Evolutionary conservation across 352 stramenopile genomes (phyloP), one percentile per base, ranked within the genome.

Genomic region (Hyaloperonospora arabidopsidis): DNA sequence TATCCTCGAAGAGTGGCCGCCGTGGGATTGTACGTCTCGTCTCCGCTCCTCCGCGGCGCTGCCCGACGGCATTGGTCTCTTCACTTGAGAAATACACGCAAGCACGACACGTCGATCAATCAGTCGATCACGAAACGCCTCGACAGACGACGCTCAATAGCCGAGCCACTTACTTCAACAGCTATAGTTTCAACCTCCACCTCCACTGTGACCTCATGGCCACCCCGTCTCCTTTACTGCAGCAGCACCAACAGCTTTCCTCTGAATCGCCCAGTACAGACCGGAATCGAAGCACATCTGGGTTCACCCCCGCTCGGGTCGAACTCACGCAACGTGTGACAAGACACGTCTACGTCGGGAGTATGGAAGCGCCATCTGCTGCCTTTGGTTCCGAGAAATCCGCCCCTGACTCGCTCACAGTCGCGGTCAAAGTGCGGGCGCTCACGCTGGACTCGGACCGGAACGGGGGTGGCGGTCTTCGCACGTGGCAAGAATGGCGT

Each of bases 401-500:
- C 1, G 51, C 51, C 2, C 36, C 45, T 7, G 44, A 47, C 2
- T 34, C 45, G 17, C 41, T 64, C 36, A 59, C 54, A 0, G 66
- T 74, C 15, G 59, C 59, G 10, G 55, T 72, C 39, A 75, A 75
- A 53, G 63, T 72, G 15, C 67, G 67, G 6, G 53, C 59, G 35
- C 52, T 75, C 21, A 65, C 62, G 19, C 38, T 70, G 7, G 67
- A 72, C 50, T 75, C 67, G 23, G 63, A 63, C 35, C 63, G 59
- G 12, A 69, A 69, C 32, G 67, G 67, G 12, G 63, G 62, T 14
- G 58, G 61, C 19, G 63, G 66, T 32, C 49, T 67, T 10, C 63
- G 63, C 10, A 65, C 63, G 14, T 72, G 67, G 67, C 63, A 70
- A 49, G 67, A 75, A 48, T 75, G 67, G 63, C 67, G 67, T 14